Base-by-base conservation (phyloP, 192 early-diverging fungal genomes). In the Linnemannia schmuckeri region DNA sequence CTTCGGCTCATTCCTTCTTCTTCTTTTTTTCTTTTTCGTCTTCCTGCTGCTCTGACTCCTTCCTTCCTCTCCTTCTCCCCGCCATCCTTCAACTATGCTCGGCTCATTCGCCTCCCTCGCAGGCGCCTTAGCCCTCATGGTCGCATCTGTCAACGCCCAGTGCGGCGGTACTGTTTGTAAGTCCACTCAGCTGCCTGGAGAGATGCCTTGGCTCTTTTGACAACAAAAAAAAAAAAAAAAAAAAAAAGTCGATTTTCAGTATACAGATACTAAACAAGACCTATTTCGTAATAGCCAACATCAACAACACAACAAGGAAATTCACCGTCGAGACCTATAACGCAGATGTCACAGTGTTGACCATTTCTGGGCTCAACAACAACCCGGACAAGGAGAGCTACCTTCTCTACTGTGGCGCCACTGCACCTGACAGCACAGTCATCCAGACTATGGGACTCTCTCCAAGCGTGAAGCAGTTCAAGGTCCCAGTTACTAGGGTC, bases 351-450 rank as follows among this genome's bases (percentile, higher is more conserved):
- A 87, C 88, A 30, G 57, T 80, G 20, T 76, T 91, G 30, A 81
- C 80, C 30, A 72, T 79, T 24, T n/a, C 2, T 75, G 78, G 38
- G 20, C 44, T 27, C 12, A 35, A 68, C 75, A 52, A 68, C 46
- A 88, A 87, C 44, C 44, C 18, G 49, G 37, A 44, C 66, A 77
- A 57, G 6, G 89, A 92, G 52, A 77, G 61, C 27, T 91, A 89
- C 52, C 44, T 91, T 13, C 76, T 92, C 6, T 89, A 92, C 57
- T 91, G 91, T 63, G 75, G 74, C 22, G 42, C 18, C 17, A 7
- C 24, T 0, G 30, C 44, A 30, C 88, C 88, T 18, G 81, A 78
- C 1, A 41, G 40, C 24, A 40, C 52, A 1, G 79, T 70, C 33
- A 46, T 89, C 47, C 46, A 52, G 41, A 35, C 66, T 30, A 74